Evolutionary conservation across 225 moss, liverwort and hornwort genomes (phyloP).

Genomic region (Asterella californica): DNA sequence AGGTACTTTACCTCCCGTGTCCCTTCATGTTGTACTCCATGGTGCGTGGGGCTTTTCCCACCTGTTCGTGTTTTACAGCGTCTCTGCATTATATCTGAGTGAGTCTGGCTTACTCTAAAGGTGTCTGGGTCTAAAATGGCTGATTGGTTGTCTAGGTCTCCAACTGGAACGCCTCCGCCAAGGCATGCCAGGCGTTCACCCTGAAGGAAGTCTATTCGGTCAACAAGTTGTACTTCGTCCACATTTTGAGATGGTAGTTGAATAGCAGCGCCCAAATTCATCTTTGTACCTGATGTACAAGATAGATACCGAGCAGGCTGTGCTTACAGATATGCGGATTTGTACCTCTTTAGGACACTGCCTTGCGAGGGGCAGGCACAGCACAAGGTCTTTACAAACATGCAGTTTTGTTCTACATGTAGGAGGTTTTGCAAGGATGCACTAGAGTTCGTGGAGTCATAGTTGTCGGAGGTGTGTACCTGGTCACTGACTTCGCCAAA

Average conservation of each 20-base stretch:
- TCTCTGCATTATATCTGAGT: no score
- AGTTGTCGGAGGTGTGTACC: not conserved
- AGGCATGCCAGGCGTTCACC: slow-evolving; percentile 15
- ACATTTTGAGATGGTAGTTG: not conserved
- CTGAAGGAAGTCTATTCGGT: not conserved
- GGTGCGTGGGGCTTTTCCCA: no score
- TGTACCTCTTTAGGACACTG: not conserved
- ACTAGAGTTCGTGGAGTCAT: not conserved
- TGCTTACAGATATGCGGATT: not conserved
- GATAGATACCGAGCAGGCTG: not conserved
- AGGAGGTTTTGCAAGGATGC: not conserved
- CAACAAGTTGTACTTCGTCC: not conserved
- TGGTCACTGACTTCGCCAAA: not conserved
- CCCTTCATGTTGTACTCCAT: no score
- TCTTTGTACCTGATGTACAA: not conserved
- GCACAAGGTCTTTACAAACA: not conserved
- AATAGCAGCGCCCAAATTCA: not conserved
- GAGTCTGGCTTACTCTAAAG: not conserved
- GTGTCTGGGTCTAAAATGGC: not conserved
- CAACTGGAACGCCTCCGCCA: slow-evolving; percentile 15
- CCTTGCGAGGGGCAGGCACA: not conserved
- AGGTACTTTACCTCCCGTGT: not conserved
- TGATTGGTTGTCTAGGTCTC: slow-evolving; percentile 7
- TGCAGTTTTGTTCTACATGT: slow-evolving; percentile 12
- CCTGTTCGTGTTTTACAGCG: no score